Conservation (phyloP, 495 filamentous ascomycete species). For the Aspergillus hancockii region DNA sequence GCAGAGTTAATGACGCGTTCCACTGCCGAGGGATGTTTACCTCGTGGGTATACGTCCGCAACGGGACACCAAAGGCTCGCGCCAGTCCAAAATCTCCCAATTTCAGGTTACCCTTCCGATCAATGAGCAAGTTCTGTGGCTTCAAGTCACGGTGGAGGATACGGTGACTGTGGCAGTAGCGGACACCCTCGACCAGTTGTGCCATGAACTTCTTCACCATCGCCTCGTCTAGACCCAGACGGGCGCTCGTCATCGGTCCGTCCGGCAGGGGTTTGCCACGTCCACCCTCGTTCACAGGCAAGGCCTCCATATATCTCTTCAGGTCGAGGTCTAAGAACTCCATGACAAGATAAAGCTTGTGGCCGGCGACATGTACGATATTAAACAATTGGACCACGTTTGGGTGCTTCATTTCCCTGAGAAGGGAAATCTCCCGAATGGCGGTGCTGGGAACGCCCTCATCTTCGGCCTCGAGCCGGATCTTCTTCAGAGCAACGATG, state of each 20-base stretch:
- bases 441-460: constrained; percentile 96
- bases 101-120: constrained; percentile 94
- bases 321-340: constrained; percentile 93
- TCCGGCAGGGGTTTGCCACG: constrained; percentile 86
- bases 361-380: constrained; percentile 94
- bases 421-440: constrained; percentile 92
- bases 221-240: constrained; percentile 77
- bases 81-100: constrained; percentile 97
- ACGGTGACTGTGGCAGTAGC: constrained; percentile 95
- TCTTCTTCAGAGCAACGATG: constrained; percentile 96
- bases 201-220: constrained; percentile 99
- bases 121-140: constrained; percentile 95
- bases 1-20: neutral
- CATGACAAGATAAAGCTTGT: constrained; percentile 94
- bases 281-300: constrained; percentile 87
- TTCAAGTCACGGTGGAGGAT: constrained; percentile 96
- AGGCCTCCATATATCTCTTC: constrained; percentile 98
- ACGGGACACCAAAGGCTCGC: constrained; percentile 91
- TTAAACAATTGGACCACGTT: constrained; percentile 91
- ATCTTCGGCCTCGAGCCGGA: constrained; percentile 95
- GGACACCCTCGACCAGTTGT: constrained; percentile 85
- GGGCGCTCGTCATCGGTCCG: constrained; percentile 66
- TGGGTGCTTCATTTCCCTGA: constrained; percentile 96
- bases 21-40: constrained; percentile 32
- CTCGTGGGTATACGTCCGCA: constrained; percentile 97